phyloP scores from a whole-genome alignment of 2,329 filamentous ascomycete species.

The Zasmidium cellare region DNA sequence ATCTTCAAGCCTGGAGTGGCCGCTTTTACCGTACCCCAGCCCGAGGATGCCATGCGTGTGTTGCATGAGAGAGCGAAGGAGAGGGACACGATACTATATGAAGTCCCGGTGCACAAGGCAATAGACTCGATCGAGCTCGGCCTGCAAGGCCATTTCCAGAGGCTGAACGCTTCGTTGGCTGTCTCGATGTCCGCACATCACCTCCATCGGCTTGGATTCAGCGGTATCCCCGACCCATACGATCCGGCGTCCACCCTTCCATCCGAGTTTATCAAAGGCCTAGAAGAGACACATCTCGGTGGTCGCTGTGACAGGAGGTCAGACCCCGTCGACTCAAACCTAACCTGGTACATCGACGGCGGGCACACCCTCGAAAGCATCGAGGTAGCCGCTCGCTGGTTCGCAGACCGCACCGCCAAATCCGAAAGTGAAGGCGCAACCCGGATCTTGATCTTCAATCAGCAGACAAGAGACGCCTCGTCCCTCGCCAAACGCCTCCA shows the following conservation, averaged over 20 bases:
- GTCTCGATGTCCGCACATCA: slow-evolving; percentile 61
- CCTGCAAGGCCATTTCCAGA: slow-evolving; percentile 63
- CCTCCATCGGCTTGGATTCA: slow-evolving; percentile 47
- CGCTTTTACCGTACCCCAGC: slow-evolving; percentile 64
- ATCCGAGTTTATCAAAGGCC: slow-evolving; percentile 61
- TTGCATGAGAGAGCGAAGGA: slow-evolving; percentile 57
- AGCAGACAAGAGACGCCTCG: slow-evolving; percentile 77
- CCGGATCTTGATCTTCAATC: slow-evolving; percentile 82
- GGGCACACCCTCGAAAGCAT: slow-evolving; percentile 87
- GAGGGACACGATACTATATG: slow-evolving; percentile 48
- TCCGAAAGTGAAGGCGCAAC: slow-evolving; percentile 22
- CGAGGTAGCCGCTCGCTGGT: slow-evolving; percentile 74
- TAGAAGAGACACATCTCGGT: slow-evolving; percentile 67
- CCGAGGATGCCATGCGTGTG: slow-evolving; percentile 55
- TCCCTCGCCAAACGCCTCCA: slow-evolving; percentile 66
- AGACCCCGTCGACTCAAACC: slow-evolving; percentile 48
- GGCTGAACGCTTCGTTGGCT: slow-evolving; percentile 62
- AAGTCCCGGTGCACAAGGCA: slow-evolving; percentile 52
- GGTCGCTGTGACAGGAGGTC: slow-evolving; percentile 74
- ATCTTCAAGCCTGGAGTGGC: slow-evolving; percentile 71
- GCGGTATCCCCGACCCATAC: slow-evolving; percentile 42
- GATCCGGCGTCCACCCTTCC: slow-evolving; percentile 53
- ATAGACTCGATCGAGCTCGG: slow-evolving; percentile 55
- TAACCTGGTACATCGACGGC: slow-evolving; percentile 81
- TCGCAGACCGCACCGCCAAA: slow-evolving; percentile 49